Base-by-base conservation (phyloP, 176 grass and related monocot species). In the Lolium rigidum region DNA sequence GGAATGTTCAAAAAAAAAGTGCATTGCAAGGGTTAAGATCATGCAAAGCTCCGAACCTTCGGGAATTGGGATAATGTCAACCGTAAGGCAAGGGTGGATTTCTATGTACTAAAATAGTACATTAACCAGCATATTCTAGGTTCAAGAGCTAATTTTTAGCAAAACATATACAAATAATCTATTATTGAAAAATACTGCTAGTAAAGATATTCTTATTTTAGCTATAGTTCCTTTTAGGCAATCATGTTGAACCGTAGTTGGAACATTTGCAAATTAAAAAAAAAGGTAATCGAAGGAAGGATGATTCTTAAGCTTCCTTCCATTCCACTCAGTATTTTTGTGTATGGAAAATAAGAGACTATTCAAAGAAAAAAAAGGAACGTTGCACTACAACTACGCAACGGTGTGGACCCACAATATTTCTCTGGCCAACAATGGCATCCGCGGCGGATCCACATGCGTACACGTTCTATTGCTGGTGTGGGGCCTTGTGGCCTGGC, bases 41-140 rank as follows among this genome's bases (percentile, higher is more conserved):
- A 44, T 20, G 72, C 13, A 78, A 54, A 2, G 64, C 3, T 73
- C 56, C 64, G 14, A 47, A 15, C 46, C 73, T 18, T 86, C 0
- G 84, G 88, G 70, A 78, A 55, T 90, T 82, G 84, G 72, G 88
- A 28, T 31, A 78, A 22, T 21, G 51, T 55, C 51, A 0, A 55
- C 15, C 3, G 4, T 14, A 6, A 55, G 43, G 43, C 8, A 44
- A 44, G 2, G 38, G 43, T 22, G 14, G 78, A 3, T 17, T 28
- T 12, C 39, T 15, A 49, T 28, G 17, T 48, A 39, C 1, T 21
- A 12, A 55, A 55, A 17, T 22, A 16, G 24, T 51, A 51, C 28
- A 67, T 9, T 35, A 67, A 67, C 3, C 9, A n/a, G 14, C 61
- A 14, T 66, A 65, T 12, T 9, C 21, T 18, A 47, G 13, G 39